phyloP scores from a whole-genome alignment of 2,329 filamentous ascomycete genomes.

The Cordyceps cicadae region DNA sequence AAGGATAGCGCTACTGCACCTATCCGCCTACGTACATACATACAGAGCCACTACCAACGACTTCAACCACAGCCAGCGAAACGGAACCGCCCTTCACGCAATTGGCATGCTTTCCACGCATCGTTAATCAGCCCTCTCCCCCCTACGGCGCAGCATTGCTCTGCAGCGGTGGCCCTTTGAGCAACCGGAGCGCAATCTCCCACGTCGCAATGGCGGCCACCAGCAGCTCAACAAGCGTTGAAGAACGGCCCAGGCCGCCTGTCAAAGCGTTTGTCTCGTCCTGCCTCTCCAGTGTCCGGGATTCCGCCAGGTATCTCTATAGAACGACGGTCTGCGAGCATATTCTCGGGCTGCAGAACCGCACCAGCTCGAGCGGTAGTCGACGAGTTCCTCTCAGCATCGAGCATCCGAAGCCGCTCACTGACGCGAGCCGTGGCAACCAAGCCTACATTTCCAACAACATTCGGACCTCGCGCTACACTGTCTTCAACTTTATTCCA shows the following conservation, averaged over 20 bases:
- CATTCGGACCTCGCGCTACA: slow-evolving; percentile 79
- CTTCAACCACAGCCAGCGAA: neutral
- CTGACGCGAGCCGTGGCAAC: slow-evolving; percentile 41
- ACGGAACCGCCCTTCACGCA: neutral
- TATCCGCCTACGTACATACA: neutral
- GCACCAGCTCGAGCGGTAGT: slow-evolving; percentile 62
- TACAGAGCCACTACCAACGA: neutral
- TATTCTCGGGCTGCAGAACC: slow-evolving; percentile 55
- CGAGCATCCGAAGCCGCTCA: slow-evolving; percentile 30
- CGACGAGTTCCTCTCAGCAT: slow-evolving; percentile 37
- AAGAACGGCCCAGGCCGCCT: neutral
- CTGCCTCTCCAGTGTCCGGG: neutral
- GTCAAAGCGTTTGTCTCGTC: neutral
- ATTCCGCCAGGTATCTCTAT: slow-evolving; percentile 21
- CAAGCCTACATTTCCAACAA: slow-evolving; percentile 46
- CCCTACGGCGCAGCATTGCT: neutral
- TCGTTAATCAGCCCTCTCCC: neutral
- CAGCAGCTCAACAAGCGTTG: neutral
- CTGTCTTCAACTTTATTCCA: slow-evolving; percentile 73
- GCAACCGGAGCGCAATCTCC: neutral
- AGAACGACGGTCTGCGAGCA: slow-evolving; percentile 35
- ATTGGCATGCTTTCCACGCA: neutral
- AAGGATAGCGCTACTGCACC: neutral
- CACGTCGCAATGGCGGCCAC: neutral
- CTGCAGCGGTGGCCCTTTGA: neutral